Base-by-base conservation (phyloP, 2,329 filamentous ascomycete genomes). In the Hypoxylon sp. region DNA sequence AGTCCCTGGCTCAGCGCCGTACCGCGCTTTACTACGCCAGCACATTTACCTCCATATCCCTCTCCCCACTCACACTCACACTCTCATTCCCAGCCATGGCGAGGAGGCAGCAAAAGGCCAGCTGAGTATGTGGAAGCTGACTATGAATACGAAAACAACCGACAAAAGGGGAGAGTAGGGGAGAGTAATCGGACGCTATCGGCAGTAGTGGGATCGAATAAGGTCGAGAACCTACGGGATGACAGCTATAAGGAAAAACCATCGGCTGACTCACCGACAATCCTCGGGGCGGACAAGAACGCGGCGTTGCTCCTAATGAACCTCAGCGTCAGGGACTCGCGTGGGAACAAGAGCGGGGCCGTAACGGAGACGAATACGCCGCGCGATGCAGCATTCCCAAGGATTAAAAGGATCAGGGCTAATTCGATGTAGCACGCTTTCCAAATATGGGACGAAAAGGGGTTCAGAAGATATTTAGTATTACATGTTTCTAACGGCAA, bases 281-380 rank as follows among this genome's bases (percentile, higher is more conserved):
- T 55, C 39, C 68, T 67, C 6, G 78, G 78, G 0, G 75, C 74
- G 11, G 81, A 84, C 53, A 82, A 80, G 71, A 83, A 82, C 46
- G 83, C 82, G 0, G 83, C 83, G 16, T 74, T 82, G 63, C 72
- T 84, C 5, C 73, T 85, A 37, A 80, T 85, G 81, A 82, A 82
- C 54, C 77, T 85, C 25, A 81, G 81, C 62, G 77, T 83, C 19
- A 73, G 77, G 53, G 81, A 82, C 65, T 59, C 71, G 19, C 63
- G 70, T 3, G 61, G 67, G 39, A 51, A 29, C 30, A 61, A 29
- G 46, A 52, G 37, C 19, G 37, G 30, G 45, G 55, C 21, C 39
- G 43, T 61, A 34, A 55, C 58, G 27, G 72, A 65, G 29, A 66
- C 57, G 51, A 65, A 46, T 14, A 70, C 73, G 47, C 71, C 75